Percentiles rank a stretch among this genome's conserved stretches.
Evolutionary conservation across 2,329 filamentous ascomycete species (phyloP).

Genomic region (Penicillium vulpinum): DNA sequence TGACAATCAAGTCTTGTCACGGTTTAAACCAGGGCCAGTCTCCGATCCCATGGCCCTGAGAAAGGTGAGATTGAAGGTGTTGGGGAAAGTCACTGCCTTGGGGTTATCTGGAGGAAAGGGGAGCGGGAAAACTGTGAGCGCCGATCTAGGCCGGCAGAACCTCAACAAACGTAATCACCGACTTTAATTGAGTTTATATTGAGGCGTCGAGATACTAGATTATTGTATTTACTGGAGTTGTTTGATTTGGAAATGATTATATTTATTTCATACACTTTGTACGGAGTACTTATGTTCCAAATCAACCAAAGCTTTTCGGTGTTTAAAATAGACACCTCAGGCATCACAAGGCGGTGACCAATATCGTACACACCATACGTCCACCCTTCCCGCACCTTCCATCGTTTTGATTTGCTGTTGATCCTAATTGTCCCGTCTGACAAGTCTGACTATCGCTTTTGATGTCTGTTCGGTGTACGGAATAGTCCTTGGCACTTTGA

Average conservation of each 20-base stretch:
- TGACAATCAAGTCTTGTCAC: conserved; percentile 7
- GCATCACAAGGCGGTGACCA: conserved; percentile 8
- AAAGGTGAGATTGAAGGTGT: conserved; percentile 1
- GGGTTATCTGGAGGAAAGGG: conserved; percentile 25
- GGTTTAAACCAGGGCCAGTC: conserved; percentile 20
- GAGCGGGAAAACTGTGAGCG: conserved; percentile 30
- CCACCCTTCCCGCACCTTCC: background rate
- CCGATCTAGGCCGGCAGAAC: conserved; percentile 26
- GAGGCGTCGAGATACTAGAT: background rate
- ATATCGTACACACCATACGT: background rate
- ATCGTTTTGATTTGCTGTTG: background rate
- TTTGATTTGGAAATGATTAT: background rate
- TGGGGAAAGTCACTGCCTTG: conserved; percentile 22
- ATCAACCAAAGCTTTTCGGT: no score
- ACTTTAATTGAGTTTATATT: background rate
- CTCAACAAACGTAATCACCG: conserved; percentile 7
- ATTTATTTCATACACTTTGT: no score
- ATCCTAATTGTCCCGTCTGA: background rate
- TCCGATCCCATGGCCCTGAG: conserved; percentile 24
- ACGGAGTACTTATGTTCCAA: no score
- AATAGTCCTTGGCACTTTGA: background rate
- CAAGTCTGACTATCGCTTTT: background rate
- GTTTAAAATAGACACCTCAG: conserved; percentile 7
- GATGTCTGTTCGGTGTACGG: background rate
- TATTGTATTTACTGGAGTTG: background rate